Evolutionary conservation across 2,329 filamentous ascomycete genomes (phyloP).

Genomic region (Verticillium longisporum): DNA sequence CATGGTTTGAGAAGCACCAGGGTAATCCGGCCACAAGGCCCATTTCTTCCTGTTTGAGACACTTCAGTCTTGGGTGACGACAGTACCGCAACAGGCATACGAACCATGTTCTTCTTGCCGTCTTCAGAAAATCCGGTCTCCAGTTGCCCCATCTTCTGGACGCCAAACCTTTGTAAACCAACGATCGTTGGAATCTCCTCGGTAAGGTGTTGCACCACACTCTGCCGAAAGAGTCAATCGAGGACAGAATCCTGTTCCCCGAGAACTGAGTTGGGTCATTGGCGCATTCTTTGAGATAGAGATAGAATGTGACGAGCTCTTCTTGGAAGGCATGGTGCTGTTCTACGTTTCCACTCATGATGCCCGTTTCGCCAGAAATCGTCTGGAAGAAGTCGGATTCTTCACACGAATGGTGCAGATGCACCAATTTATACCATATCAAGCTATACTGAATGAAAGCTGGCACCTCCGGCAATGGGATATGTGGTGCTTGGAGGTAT

Average conservation of each 20-base stretch:
- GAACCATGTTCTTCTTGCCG: conserved; percentile 15
- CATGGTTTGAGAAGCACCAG: conserved; percentile 13
- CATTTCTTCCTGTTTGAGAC: conserved; percentile 10
- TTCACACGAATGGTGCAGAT: conserved; percentile 31
- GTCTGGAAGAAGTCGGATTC: conserved; percentile 30
- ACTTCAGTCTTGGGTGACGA: background rate
- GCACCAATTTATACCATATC: conserved; percentile 23
- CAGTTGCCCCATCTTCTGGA: conserved; percentile 15
- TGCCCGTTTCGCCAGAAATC: conserved; percentile 22
- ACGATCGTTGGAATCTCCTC: conserved; percentile 24
- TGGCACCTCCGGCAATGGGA: conserved; percentile 23
- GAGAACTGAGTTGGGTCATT: conserved; percentile 17
- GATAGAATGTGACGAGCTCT: conserved; percentile 19
- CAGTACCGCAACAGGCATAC: background rate
- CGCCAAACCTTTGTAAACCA: conserved; percentile 15
- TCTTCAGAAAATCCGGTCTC: conserved; percentile 9
- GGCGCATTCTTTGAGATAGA: conserved; percentile 14
- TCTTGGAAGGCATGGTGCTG: conserved; percentile 32
- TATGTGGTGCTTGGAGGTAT: conserved; percentile 27
- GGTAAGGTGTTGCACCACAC: conserved; percentile 20
- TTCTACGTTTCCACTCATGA: conserved; percentile 33
- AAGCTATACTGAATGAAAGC: conserved; percentile 24
- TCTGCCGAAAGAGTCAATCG: conserved; percentile 23
- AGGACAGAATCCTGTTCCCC: conserved; percentile 15
- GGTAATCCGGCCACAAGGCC: conserved; percentile 13